Conservation (phyloP, 2,329 filamentous ascomycete species). For the Penicillium sp. region DNA sequence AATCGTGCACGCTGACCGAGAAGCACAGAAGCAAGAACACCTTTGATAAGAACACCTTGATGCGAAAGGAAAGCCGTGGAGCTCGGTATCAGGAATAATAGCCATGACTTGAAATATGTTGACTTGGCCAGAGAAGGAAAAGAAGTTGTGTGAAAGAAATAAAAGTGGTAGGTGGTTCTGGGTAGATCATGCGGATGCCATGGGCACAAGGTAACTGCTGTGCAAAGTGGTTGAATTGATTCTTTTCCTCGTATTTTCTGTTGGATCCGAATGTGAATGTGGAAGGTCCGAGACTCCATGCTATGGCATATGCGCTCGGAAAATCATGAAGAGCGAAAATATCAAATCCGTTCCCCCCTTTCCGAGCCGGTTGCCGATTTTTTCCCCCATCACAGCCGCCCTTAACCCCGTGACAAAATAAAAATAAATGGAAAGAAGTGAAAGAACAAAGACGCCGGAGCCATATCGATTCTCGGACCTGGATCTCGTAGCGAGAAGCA, state of each 20-base stretch:
- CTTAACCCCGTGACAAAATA: not conserved
- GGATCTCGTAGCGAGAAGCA: conserved; percentile 10
- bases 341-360: not conserved
- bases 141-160: not conserved
- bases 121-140: not conserved
- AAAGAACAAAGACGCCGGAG: conserved; percentile 9
- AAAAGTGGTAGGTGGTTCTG: not conserved
- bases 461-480: conserved; percentile 10
- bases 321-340: not conserved
- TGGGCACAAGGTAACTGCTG: not conserved
- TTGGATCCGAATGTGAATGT: not conserved
- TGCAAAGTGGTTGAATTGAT: conserved; percentile 3
- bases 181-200: conserved; percentile 2
- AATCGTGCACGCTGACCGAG: not conserved
- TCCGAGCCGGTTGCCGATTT: not conserved
- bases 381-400: not conserved
- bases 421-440: conserved; percentile 5
- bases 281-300: not conserved
- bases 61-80: not conserved
- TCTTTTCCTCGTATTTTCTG: conserved; percentile 5
- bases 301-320: not conserved
- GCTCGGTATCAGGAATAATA: not conserved
- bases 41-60: conserved; percentile 5
- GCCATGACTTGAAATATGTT: not conserved
- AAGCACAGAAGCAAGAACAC: not conserved